Conservation (phyloP, 129 eudicot species). For the Flaveria linearis region DNA sequence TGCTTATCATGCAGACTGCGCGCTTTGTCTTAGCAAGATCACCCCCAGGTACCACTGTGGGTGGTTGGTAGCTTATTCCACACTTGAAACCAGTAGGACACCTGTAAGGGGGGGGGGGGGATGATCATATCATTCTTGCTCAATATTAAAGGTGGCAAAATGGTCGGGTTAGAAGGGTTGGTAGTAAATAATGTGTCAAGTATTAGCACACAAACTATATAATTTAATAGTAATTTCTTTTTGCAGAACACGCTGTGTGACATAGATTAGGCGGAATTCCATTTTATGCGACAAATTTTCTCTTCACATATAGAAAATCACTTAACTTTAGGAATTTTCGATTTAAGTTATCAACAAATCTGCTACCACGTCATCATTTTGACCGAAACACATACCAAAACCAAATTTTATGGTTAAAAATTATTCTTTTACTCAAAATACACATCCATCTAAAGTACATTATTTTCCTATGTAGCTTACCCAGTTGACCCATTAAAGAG, state of each 20-base stretch:
- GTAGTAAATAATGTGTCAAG: no score
- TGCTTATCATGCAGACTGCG: slow-evolving; percentile 91
- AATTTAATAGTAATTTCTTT: background rate
- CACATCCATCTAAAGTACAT: background rate
- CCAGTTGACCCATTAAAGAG: slow-evolving; percentile 6
- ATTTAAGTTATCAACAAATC: background rate
- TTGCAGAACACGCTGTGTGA: background rate
- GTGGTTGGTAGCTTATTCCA: slow-evolving; percentile 75
- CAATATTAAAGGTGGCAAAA: slow-evolving; percentile 1
- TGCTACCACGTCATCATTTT: background rate
- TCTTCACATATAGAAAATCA: background rate
- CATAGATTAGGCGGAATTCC: background rate
- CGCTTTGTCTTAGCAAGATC: slow-evolving; percentile 73
- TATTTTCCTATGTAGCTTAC: no score
- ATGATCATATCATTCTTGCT: slow-evolving; percentile 4
- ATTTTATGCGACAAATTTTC: background rate
- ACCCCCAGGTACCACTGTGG: slow-evolving; percentile 91
- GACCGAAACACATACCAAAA: background rate
- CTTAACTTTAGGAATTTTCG: background rate
- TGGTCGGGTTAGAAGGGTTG: background rate
- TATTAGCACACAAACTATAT: no score
- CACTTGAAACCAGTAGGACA: slow-evolving; percentile 92
- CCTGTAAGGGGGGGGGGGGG: slow-evolving; percentile 32
- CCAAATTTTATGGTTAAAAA: background rate
- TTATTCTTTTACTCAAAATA: background rate